phyloP scores from a whole-genome alignment of 2,329 filamentous ascomycete species.

The Venturia oleaginea region DNA sequence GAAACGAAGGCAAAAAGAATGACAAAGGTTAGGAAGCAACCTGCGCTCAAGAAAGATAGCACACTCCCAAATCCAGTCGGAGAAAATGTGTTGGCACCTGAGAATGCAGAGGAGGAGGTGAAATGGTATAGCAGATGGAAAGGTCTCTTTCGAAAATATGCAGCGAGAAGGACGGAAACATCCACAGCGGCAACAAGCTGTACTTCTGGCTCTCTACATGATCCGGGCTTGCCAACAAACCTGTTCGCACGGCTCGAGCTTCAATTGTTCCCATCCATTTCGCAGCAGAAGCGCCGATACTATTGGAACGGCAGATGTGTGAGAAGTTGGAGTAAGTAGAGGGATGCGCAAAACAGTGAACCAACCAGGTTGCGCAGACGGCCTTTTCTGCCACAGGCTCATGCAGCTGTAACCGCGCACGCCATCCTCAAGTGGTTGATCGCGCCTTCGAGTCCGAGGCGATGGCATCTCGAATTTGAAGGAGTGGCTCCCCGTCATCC shows the following conservation, averaged over 20 bases:
- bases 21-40: constrained; percentile 1
- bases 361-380: background rate
- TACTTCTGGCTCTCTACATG: constrained; percentile 1
- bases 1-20: constrained; percentile 3
- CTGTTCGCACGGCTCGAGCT: background rate
- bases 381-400: background rate
- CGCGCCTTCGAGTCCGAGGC: background rate
- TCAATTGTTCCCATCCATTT: background rate
- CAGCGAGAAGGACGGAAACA: background rate
- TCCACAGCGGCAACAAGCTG: background rate
- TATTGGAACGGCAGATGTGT: background rate
- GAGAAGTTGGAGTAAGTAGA: background rate
- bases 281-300: background rate
- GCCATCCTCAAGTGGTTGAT: background rate
- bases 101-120: background rate
- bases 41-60: background rate
- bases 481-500: background rate
- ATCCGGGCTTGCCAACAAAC: background rate
- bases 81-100: background rate
- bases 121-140: background rate
- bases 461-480: background rate
- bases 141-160: background rate
- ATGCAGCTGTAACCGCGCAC: background rate
- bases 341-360: background rate
- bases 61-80: background rate